Base-by-base conservation (phyloP, 2,329 filamentous ascomycete species). In the Ophiostoma quercus region DNA sequence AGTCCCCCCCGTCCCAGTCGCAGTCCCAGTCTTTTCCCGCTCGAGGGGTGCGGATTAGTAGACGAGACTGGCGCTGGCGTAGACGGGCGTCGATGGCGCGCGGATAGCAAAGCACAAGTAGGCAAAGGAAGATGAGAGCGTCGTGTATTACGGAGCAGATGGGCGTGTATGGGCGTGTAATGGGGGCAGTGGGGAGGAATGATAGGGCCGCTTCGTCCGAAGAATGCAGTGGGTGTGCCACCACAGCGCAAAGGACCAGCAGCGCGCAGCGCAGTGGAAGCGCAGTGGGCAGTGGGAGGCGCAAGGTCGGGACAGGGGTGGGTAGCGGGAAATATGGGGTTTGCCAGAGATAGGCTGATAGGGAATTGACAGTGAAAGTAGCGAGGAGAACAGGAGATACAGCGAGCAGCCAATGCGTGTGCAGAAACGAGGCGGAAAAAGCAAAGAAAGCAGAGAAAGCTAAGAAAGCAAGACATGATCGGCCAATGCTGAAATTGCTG, bases 141-240 rank as follows among this genome's bases (percentile, higher is more conserved):
- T 71, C 63, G 71, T 71, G 71, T 39, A 19, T 47, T 41, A 41
- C 39, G 39, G 39, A 41, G 39, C 39, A 41, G 39, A 41, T 41
- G 39, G 39, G 39, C 39, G 39, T 41, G 71, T 39, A 19, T 47
- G 43, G 43, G 43, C 43, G 43, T 47, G 65, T 66, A 71, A 70
- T 70, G 51, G 67, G 60, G 67, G 69, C n/a, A 39, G 60, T 25
- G 70, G 68, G 66, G 69, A 51, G 66, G 69, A 71, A 70, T 69
- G 71, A 73, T 70, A 73, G 68, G 71, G 71, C 72, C 67, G 70
- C 71, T 71, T 71, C 72, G 68, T 71, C 72, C 73, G 71, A 74
- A 74, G 72, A 74, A 74, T 74, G 73, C 32, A 16, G 51, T 57
- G 37, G 65, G 65, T 66, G 65, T 66, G 65, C 37, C 65, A 66